These are phyloP conservation scores for Myxozyma neotropica DNA, from an alignment of 805 yeast genomes.

Conservation along the genomic window DNA sequence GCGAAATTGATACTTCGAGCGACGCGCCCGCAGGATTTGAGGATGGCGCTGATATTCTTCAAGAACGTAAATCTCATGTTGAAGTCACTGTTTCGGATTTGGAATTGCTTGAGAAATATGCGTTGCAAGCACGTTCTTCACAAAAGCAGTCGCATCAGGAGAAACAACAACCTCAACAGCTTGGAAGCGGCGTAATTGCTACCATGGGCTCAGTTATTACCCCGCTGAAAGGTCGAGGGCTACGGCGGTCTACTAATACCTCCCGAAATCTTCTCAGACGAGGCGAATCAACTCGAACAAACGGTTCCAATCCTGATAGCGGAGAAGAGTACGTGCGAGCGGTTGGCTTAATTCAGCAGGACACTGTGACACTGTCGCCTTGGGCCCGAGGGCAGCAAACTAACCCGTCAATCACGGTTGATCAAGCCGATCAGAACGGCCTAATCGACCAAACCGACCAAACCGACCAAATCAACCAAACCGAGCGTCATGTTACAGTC, in stretches of 20 bases:
- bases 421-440: background rate
- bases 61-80: slow-evolving; percentile 9
- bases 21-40: slow-evolving; percentile 17
- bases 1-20: slow-evolving; percentile 18
- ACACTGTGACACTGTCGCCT: slow-evolving; percentile 2
- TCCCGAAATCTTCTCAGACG: background rate
- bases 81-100: slow-evolving; percentile 22
- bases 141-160: too few relatives aligned
- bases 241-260: slow-evolving; percentile 16
- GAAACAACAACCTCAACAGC: background rate
- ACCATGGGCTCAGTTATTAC: slow-evolving; percentile 1
- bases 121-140: slow-evolving; percentile 4
- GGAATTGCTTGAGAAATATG: slow-evolving; percentile 13
- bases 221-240: slow-evolving; percentile 10
- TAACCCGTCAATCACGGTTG: background rate
- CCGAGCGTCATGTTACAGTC: slow-evolving; percentile 14
- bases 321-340: slow-evolving; percentile 3
- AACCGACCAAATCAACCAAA: background rate
- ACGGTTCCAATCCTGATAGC: background rate
- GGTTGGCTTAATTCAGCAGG: slow-evolving; percentile 2
- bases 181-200: background rate
- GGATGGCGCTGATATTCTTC: slow-evolving; percentile 26
- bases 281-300: background rate
- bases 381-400: background rate
- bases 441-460: background rate